Evolutionary conservation across 257 asterid species (phyloP).

Genomic region (Paulownia fortunei): DNA sequence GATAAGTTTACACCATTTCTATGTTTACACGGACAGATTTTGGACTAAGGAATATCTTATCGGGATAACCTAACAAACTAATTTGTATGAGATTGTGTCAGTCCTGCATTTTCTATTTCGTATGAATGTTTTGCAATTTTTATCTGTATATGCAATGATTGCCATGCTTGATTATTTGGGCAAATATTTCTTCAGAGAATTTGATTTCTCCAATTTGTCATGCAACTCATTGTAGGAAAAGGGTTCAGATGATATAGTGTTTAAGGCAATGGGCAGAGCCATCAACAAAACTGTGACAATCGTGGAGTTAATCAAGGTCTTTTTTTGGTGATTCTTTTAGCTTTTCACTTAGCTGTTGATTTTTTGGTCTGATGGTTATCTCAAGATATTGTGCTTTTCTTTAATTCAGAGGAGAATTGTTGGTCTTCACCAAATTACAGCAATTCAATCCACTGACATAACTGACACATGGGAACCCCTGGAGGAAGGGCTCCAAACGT

Average conservation of each 20-base stretch:
- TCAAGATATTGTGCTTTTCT: conserved; percentile 9
- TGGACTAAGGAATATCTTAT: not conserved
- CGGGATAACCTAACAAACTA: not conserved
- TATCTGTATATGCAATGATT: not conserved
- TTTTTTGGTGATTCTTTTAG: not conserved
- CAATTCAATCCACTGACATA: conserved; percentile 86
- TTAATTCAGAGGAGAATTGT: conserved; percentile 84
- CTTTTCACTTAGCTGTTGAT: not conserved
- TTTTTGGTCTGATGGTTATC: conserved; percentile 24
- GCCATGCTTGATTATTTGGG: not conserved
- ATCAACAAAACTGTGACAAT: conserved; percentile 62
- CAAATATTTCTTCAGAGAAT: not conserved
- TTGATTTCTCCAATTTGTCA: conserved; percentile 4
- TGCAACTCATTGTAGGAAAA: conserved; percentile 45
- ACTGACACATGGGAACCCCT: conserved; percentile 99
- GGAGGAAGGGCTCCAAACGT: conserved; percentile 98
- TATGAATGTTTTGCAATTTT: not conserved
- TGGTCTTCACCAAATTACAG: conserved; percentile 91
- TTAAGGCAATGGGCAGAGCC: conserved; percentile 74
- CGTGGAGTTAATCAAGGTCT: conserved; percentile 63
- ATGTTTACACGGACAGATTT: not conserved
- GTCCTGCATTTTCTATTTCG: not conserved
- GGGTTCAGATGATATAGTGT: conserved; percentile 54
- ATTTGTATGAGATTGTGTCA: not conserved
- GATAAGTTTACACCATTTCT: not conserved